phyloP scores from a whole-genome alignment of 2,329 filamentous ascomycete species.

The Fusarium marasasianum region DNA sequence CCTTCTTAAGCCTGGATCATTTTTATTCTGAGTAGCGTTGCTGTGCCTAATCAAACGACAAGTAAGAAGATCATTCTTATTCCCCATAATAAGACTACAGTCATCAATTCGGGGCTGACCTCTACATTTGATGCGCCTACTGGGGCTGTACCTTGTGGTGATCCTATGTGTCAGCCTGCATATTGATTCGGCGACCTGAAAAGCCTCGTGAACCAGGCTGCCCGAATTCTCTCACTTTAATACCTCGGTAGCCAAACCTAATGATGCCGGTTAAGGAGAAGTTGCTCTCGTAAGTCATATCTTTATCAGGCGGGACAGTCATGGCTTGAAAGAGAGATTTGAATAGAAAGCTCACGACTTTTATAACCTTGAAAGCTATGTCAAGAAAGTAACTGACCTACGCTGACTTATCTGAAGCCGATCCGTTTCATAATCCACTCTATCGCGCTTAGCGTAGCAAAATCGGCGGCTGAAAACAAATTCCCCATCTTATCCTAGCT shows the following conservation, averaged over 20 bases:
- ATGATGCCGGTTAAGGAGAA: no score
- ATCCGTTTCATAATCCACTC: background rate
- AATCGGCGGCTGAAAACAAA: rapidly evolving
- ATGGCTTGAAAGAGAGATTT: background rate
- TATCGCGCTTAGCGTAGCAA: background rate
- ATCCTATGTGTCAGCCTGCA: background rate
- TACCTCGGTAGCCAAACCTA: no score
- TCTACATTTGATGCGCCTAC: no score
- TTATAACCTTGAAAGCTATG: background rate
- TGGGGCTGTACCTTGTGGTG: background rate
- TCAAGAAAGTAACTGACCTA: background rate
- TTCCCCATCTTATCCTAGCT: background rate
- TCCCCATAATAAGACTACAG: no score
- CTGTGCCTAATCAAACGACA: no score
- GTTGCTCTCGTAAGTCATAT: no score
- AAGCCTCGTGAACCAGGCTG: background rate
- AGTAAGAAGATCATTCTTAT: no score
- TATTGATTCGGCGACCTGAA: background rate
- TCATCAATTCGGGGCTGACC: no score
- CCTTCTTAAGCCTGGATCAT: no score
- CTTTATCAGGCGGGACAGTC: background rate
- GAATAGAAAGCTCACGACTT: background rate
- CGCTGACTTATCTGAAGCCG: rapidly evolving
- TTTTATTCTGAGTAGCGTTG: no score
- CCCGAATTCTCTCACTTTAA: background rate